Base-by-base conservation (phyloP, 2,329 filamentous ascomycete species). In the Cercospora beticola region DNA sequence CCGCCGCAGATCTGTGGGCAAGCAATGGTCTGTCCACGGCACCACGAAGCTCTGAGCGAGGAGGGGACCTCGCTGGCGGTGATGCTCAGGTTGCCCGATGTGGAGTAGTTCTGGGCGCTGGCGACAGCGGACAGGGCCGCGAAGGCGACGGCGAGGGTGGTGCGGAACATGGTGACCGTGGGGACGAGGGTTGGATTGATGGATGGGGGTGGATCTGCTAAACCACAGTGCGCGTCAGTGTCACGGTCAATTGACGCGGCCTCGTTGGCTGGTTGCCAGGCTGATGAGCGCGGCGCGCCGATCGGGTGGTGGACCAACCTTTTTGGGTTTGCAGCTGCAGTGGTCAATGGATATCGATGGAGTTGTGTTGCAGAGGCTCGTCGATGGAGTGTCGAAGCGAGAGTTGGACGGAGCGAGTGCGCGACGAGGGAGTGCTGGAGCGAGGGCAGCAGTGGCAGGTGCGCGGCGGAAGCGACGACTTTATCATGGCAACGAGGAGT, bases 1-100 rank as follows among this genome's bases (percentile, higher is more conserved):
- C 83, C 77, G 67, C 83, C 83, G 80, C 89, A 91, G 71, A 90
- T 83, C 67, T 83, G 77, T 16, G 86, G 86, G 81, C 89, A 91
- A 56, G 83, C 84, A 79, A 88, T 87, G 69, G 80, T 79, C 80
- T 90, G 82, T 71, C 83, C 86, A 64, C 79, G 78, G 77, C 89
- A 91, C 87, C 87, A 90, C 67, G 80, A 72, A 76, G 79, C 72
- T 71, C 80, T 80, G 26, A 76, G 72, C 52, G 76, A 64, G 2
- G 74, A n/a, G 52, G 77, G 70, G 52, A 88, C 79, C 30, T 73
- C 62, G 74, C 71, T 78, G 64, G 83, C 74, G 70, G 82, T 75
- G 76, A 87, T 82, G 57, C 76, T 77, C 73, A 79, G 70, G 54
- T 80, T 78, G 69, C 81, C 74, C 58, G 80, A 72, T 65, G 72